Base-by-base conservation (phyloP, 129 eudicot genomes). In the Centaurea solstitialis region DNA sequence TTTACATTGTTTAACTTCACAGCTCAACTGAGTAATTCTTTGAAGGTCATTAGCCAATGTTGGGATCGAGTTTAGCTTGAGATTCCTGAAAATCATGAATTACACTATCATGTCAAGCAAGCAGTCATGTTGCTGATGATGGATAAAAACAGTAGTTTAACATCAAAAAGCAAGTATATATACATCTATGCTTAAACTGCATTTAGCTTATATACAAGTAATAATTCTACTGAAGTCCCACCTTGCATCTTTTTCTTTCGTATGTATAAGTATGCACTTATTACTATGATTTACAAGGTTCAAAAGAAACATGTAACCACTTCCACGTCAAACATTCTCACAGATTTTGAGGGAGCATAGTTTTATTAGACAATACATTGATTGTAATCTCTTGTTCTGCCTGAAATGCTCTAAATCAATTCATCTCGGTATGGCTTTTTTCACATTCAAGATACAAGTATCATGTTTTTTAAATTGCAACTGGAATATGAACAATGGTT, bases 41-140 rank as follows among this genome's bases (percentile, higher is more conserved):
- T 83, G 80, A 62, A 88, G 84, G 72, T 88, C 92, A 26, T 81
- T 72, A 37, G 85, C 85, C 67, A 88, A 81, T 73, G 88, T 76
- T n/a, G 89, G 88, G 24, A 88, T 81, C 23, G 86, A 37, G 67
- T 70, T 77, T 82, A 88, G 40, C 83, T 86, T 88, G 62, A 66
- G 86, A 57, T 88, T 88, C 75, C 92, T 88, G 74, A 67, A 17
- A 76, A 61, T 74, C 39, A 79, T 47, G 41, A 30, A 67, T 13
- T 41, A 75, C 33, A 39, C 23, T 79, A 70, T 61, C 17, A 23
- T 22, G n/a, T 59, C 81, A 68, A 68, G 62, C 57, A 59, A 70
- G 77, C 37, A 22, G 41, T 21, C 71, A 38, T 70, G 59, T 76
- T 57, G 77, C 66, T 61, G 38, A 61, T 72, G 23, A 72, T 39